A percentile compares a stretch with the other conserved stretches of the same genome.
These are phyloP conservation scores for Mycena kentingensis DNA, from an alignment of 768 basidiomycete genomes.

Conservation along the genomic window DNA sequence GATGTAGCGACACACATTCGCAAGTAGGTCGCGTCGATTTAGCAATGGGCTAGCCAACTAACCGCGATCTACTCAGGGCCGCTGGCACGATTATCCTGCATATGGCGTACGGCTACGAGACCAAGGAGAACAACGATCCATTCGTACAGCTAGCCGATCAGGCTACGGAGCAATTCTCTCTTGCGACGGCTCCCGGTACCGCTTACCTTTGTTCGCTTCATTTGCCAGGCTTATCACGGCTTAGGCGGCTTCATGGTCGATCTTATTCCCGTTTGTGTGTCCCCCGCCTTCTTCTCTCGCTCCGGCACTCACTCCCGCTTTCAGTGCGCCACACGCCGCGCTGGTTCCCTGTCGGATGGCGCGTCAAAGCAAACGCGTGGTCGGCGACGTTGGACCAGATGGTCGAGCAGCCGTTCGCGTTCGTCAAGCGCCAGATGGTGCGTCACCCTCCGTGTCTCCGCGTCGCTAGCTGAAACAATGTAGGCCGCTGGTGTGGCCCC, in stretches of 20 bases:
- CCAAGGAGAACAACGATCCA: conserved; percentile 51
- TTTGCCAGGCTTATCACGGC: too few relatives aligned
- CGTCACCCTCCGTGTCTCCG: conserved; percentile 16
- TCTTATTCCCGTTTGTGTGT: conserved; percentile 49
- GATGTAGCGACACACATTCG: conserved; percentile 49
- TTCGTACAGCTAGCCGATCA: conserved; percentile 54
- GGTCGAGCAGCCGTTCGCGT: conserved; percentile 57
- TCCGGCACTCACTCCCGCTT: neutral
- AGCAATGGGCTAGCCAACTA: conserved; percentile 1
- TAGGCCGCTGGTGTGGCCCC: conserved; percentile 62
- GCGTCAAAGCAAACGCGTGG: conserved; percentile 54
- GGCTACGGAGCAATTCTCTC: conserved; percentile 57
- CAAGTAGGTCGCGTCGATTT: conserved; percentile 37
- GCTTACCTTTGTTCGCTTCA: too few relatives aligned
- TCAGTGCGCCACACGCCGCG: conserved; percentile 59
- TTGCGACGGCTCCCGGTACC: conserved; percentile 53
- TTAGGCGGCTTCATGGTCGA: conserved; percentile 56
- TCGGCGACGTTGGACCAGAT: conserved; percentile 52
- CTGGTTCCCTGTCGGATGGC: conserved; percentile 68
- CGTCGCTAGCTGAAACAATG: conserved; percentile 8
- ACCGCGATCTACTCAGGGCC: conserved; percentile 35
- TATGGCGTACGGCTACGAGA: conserved; percentile 57
- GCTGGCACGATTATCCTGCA: conserved; percentile 55
- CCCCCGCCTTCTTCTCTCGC: conserved; percentile 2
- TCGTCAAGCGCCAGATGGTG: conserved; percentile 66